These are phyloP conservation scores for Solanum piurae DNA, from an alignment of 257 asterid species.

Conservation along the genomic window DNA sequence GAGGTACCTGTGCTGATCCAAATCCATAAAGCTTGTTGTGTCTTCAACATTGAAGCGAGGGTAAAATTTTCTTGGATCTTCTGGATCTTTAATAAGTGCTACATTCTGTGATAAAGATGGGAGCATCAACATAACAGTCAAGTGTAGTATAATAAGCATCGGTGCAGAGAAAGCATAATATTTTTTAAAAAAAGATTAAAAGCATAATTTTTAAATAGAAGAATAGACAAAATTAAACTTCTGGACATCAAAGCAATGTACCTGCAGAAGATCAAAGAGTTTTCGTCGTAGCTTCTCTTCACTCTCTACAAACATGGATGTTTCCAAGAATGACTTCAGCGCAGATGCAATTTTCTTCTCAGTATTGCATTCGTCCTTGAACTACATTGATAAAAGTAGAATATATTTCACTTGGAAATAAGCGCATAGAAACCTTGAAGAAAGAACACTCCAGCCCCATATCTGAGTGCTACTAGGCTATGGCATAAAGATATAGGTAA, in stretches of 20 bases:
- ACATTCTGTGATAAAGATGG: conserved; percentile 44
- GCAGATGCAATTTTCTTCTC: conserved; percentile 73
- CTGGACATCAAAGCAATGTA: background rate
- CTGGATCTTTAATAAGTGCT: conserved; percentile 80
- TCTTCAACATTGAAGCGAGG: conserved; percentile 98
- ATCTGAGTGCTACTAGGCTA: background rate
- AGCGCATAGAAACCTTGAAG: background rate
- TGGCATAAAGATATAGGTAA: background rate
- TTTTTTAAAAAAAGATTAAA: background rate
- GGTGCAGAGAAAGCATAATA: background rate
- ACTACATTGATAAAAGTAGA: conserved; percentile 33
- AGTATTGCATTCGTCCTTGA: conserved; percentile 83
- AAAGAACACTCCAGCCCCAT: background rate
- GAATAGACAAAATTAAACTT: background rate
- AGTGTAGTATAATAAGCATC: background rate
- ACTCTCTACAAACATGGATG: conserved; percentile 50
- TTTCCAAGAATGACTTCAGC: conserved; percentile 57
- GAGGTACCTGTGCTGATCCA: conserved; percentile 69
- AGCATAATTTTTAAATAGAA: background rate
- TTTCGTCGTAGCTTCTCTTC: conserved; percentile 53
- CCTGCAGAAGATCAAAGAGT: conserved; percentile 90
- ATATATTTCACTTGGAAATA: background rate
- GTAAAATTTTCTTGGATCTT: conserved; percentile 61
- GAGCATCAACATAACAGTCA: background rate
- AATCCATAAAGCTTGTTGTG: conserved; percentile 54